phyloP scores from a whole-genome alignment of 768 basidiomycete genomes.

The Omphalotus guepiniiformis region DNA sequence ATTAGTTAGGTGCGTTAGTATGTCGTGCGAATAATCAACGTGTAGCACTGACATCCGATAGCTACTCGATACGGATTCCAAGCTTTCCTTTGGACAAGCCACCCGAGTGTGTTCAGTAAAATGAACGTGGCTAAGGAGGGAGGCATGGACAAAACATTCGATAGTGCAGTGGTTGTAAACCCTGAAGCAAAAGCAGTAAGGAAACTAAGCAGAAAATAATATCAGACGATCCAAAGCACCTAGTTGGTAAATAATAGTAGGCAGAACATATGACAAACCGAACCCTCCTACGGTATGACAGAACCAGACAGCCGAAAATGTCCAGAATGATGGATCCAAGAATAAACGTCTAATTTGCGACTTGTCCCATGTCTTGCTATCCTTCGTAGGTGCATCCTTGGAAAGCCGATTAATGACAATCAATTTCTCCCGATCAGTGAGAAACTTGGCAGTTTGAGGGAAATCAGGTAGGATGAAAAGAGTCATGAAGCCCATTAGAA shows the following conservation, averaged over 20 bases:
- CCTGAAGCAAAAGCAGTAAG: constrained; percentile 8
- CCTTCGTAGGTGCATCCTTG: constrained; percentile 14
- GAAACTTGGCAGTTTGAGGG: constrained; percentile 35
- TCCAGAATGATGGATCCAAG: constrained; percentile 16
- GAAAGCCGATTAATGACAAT: constrained; percentile 26
- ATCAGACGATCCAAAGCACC: too few species aligned
- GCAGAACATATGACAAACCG: constrained; percentile 17
- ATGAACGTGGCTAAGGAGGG: constrained; percentile 17
- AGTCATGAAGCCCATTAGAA: constrained; percentile 17
- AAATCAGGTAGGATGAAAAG: constrained; percentile 33
- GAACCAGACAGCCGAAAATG: constrained; percentile 18
- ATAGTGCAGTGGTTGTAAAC: constrained; percentile 17
- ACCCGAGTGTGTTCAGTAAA: constrained; percentile 13
- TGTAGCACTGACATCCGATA: constrained; percentile 6
- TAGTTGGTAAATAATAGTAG: constrained; percentile 20
- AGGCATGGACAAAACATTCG: constrained; percentile 21
- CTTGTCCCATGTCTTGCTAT: constrained; percentile 13
- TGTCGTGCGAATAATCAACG: background rate
- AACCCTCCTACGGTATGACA: constrained; percentile 17
- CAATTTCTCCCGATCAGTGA: constrained; percentile 30
- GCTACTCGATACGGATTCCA: constrained; percentile 17
- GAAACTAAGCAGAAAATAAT: background rate
- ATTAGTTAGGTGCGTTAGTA: too few species aligned
- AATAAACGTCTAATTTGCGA: constrained; percentile 11
- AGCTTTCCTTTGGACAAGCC: constrained; percentile 13